Conservation (phyloP, 352 stramenopile species). For the Globisporangium carolinianum region DNA sequence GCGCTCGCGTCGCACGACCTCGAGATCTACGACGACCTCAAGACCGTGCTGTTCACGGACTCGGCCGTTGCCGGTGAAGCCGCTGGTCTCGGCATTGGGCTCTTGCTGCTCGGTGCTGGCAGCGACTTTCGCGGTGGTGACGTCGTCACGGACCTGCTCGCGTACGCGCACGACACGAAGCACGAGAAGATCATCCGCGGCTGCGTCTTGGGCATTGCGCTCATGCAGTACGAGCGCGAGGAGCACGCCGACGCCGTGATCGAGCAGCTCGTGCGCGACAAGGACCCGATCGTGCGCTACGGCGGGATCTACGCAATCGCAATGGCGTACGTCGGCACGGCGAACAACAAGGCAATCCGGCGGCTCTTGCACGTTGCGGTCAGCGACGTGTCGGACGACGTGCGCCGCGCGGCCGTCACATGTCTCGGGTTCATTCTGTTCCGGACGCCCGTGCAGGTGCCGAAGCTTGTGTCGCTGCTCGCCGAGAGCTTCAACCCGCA, state of each 20-base stretch:
- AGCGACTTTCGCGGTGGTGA: constrained; percentile 77
- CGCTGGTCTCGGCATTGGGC: constrained; percentile 96
- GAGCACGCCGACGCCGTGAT: constrained; percentile 95
- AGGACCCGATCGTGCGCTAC: constrained; percentile 97
- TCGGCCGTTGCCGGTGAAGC: constrained; percentile 97
- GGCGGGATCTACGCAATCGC: constrained; percentile 97
- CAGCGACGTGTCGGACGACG: constrained; percentile 98
- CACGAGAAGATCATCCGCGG: constrained; percentile 99
- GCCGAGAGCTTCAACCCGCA: constrained; percentile 99
- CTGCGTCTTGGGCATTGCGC: constrained; percentile 96
- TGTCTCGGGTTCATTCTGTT: constrained; percentile 98
- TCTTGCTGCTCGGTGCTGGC: constrained; percentile 94
- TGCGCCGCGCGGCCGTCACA: constrained; percentile 96
- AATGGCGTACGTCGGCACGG: constrained; percentile 96
- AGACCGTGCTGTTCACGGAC: constrained; percentile 97
- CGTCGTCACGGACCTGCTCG: constrained; percentile 92
- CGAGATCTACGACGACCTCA: constrained; percentile 95
- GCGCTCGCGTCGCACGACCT: constrained; percentile 92
- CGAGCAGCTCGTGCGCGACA: constrained; percentile 95
- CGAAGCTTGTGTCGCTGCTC: constrained; percentile 91
- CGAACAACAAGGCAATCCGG: constrained; percentile 95
- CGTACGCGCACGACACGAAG: constrained; percentile 97
- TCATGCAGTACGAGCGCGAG: constrained; percentile 98
- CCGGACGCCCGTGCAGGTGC: constrained; percentile 93
- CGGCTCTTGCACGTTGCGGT: constrained; percentile 98